These are phyloP conservation scores for Annona cherimola DNA, from an alignment of 164 flowering plant genomes.

Conservation along the genomic window DNA sequence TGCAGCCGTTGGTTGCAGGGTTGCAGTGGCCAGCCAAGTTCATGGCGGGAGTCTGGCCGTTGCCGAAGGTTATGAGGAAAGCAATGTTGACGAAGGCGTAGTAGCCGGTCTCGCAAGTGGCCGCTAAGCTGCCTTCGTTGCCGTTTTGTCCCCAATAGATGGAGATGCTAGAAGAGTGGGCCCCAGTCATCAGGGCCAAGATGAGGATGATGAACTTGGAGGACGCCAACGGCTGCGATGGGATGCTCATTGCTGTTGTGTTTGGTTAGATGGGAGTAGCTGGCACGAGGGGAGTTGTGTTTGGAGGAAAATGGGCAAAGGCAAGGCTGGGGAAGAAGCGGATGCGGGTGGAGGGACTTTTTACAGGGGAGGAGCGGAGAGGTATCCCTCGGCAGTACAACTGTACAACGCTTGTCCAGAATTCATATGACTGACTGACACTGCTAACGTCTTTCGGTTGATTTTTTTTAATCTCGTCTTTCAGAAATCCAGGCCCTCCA, in stretches of 20 bases:
- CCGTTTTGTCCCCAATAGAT: conserved; percentile 21
- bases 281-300: not conserved
- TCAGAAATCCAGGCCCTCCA: too few relatives aligned
- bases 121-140: conserved; percentile 12
- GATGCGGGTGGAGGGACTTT: not conserved
- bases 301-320: not conserved
- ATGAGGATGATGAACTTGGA: not conserved
- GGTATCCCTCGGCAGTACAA: too few relatives aligned
- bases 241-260: not conserved
- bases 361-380: too few relatives aligned
- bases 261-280: not conserved
- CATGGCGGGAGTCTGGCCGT: conserved; percentile 8
- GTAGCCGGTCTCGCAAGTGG: conserved; percentile 16
- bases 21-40: conserved; percentile 40
- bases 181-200: not conserved
- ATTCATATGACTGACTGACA: too few relatives aligned
- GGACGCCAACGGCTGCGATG: not conserved
- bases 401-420: too few relatives aligned
- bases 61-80: conserved; percentile 16
- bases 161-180: conserved; percentile 1
- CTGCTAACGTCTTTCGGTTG: too few relatives aligned
- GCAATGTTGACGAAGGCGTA: conserved; percentile 18
- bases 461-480: too few relatives aligned
- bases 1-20: conserved; percentile 27
- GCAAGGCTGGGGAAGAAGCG: not conserved